phyloP scores from a whole-genome alignment of 1,284 basidiomycete genomes.

The Papiliotrema flavescens region DNA sequence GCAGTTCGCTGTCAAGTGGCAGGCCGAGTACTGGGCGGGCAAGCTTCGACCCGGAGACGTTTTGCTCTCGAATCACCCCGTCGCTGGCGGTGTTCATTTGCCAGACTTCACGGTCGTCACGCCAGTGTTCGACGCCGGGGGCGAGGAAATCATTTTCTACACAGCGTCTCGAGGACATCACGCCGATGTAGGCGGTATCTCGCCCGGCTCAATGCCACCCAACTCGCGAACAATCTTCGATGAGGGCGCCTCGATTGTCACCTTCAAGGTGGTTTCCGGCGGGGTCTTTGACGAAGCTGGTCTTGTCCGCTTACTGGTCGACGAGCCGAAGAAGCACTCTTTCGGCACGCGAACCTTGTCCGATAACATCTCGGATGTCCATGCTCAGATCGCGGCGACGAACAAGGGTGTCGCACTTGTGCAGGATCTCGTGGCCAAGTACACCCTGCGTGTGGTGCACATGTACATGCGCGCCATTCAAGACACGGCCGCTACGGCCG shows the following conservation, averaged over 20 bases:
- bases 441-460: conserved; percentile 80
- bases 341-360: conserved; percentile 50
- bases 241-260: conserved; percentile 81
- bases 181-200: conserved; percentile 43
- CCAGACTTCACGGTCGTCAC: conserved; percentile 42
- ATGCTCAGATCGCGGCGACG: conserved; percentile 92
- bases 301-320: conserved; percentile 73
- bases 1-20: conserved; percentile 44
- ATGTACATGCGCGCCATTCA: conserved; percentile 84
- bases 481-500: conserved; percentile 79
- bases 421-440: conserved; percentile 72
- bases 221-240: conserved; percentile 85
- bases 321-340: conserved; percentile 56
- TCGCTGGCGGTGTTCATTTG: conserved; percentile 34
- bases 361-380: conserved; percentile 43
- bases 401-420: conserved; percentile 86
- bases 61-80: conserved; percentile 52
- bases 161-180: conserved; percentile 35
- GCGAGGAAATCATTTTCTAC: conserved; percentile 37
- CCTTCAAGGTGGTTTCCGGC: conserved; percentile 91
- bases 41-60: conserved; percentile 50
- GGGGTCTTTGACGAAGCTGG: conserved; percentile 43
- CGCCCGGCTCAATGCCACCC: conserved; percentile 79
- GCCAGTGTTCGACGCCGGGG: conserved; percentile 32
- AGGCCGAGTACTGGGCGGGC: conserved; percentile 43